Evolutionary conservation across 2,329 filamentous ascomycete genomes (phyloP).

Genomic region (Ascosphaera pollenicola): DNA sequence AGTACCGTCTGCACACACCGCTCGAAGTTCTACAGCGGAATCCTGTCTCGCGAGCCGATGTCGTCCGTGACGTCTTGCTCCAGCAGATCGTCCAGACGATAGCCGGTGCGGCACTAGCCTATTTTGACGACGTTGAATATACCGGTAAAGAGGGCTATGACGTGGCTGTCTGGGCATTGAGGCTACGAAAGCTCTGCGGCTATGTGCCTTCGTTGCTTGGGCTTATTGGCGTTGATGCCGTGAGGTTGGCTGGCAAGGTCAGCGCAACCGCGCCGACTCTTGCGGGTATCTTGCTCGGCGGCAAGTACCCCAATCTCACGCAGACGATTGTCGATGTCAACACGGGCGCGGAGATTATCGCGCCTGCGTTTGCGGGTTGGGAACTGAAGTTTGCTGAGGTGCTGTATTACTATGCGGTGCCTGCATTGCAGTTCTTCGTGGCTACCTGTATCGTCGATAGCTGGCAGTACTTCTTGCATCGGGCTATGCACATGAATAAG

Average conservation of each 20-base stretch:
- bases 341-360: slow-evolving; percentile 25
- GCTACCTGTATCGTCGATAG: slow-evolving; percentile 68
- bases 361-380: slow-evolving; percentile 61
- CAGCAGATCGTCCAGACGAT: slow-evolving; percentile 78
- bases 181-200: slow-evolving; percentile 57
- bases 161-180: slow-evolving; percentile 70
- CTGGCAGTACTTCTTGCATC: slow-evolving; percentile 96
- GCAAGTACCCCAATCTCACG: slow-evolving; percentile 52
- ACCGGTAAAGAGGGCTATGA: slow-evolving; percentile 66
- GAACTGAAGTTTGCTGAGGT: slow-evolving; percentile 52
- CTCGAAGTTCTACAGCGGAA: slow-evolving; percentile 77
- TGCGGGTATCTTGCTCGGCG: slow-evolving; percentile 56
- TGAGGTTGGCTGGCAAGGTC: slow-evolving; percentile 53
- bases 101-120: slow-evolving; percentile 43
- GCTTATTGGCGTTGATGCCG: slow-evolving; percentile 53
- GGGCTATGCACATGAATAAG: slow-evolving; percentile 91
- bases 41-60: slow-evolving; percentile 63
- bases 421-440: slow-evolving; percentile 51
- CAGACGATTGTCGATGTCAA: slow-evolving; percentile 27
- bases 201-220: slow-evolving; percentile 52
- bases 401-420: slow-evolving; percentile 61
- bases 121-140: slow-evolving; percentile 52
- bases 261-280: slow-evolving; percentile 48
- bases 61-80: slow-evolving; percentile 72
- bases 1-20: slow-evolving; percentile 87